Conservation (phyloP, 768 basidiomycete species). For the Melanogaster broomeanus region DNA sequence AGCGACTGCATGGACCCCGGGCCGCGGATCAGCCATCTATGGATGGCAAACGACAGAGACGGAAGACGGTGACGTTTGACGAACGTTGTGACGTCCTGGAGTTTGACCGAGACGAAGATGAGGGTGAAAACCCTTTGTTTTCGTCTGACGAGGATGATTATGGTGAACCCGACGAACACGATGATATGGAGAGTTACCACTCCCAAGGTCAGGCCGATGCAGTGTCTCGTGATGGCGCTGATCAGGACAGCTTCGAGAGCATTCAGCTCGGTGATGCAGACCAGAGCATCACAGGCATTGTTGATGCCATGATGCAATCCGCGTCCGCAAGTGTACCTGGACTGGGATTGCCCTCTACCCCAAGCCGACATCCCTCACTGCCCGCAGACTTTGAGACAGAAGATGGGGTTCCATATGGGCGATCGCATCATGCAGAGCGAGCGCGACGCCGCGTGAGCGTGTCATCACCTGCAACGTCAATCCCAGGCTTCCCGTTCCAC, state of each 20-base stretch:
- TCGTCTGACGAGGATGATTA: conserved; percentile 38
- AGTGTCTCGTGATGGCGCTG: background rate
- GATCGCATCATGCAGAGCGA: conserved; percentile 61
- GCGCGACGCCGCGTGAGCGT: conserved; percentile 35
- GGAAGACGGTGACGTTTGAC: conserved; percentile 81
- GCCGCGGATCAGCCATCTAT: conserved; percentile 40
- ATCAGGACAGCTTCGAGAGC: conserved; percentile 40
- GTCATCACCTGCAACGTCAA: conserved; percentile 31
- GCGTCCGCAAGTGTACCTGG: conserved; percentile 15
- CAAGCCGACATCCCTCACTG: conserved; percentile 41
- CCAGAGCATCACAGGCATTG: conserved; percentile 67
- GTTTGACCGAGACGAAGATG: conserved; percentile 69
- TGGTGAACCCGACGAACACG: conserved; percentile 15
- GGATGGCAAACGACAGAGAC: conserved; percentile 46
- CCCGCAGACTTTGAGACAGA: conserved; percentile 61
- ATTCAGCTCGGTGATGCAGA: conserved; percentile 44
- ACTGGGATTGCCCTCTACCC: conserved; percentile 30
- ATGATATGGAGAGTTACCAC: conserved; percentile 9
- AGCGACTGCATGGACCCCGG: conserved; percentile 77
- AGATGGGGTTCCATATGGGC: conserved; percentile 63
- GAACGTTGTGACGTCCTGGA: conserved; percentile 82
- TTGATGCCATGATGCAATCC: conserved; percentile 64
- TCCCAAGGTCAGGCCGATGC: conserved; percentile 9
- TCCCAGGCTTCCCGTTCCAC: conserved; percentile 40
- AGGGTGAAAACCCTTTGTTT: conserved; percentile 49